Evolutionary conservation across 176 grass and related monocot species (phyloP).

Genomic region (Panicum miliaceum): DNA sequence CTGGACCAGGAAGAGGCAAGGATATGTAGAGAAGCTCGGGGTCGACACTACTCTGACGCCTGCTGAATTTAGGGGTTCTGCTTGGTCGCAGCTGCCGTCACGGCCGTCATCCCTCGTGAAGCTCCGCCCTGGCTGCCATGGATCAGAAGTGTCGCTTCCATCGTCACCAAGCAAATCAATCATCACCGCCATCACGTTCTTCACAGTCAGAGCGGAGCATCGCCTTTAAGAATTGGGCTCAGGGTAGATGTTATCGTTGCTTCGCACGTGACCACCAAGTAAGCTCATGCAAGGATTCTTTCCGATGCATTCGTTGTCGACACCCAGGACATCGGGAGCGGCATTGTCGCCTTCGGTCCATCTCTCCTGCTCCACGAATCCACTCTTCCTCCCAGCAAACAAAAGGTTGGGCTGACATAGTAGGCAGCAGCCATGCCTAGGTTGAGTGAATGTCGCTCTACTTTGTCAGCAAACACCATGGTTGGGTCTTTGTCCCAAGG

Average conservation of each 20-base stretch:
- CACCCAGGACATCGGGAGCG: neutral
- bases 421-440: neutral
- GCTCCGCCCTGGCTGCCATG: too few species aligned
- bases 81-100: too few species aligned
- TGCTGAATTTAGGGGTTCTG: too few species aligned
- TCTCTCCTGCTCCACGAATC: neutral
- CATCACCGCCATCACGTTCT: too few species aligned
- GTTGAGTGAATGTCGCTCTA: neutral
- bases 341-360: neutral
- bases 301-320: neutral
- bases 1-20: too few species aligned
- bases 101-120: too few species aligned
- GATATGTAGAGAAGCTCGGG: too few species aligned
- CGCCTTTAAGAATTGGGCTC: neutral
- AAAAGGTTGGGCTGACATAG: neutral
- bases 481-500: neutral
- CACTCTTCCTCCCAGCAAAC: neutral
- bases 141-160: too few species aligned
- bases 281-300: neutral
- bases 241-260: neutral
- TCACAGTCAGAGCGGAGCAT: neutral
- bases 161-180: too few species aligned
- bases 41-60: too few species aligned
- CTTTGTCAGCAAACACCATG: neutral
- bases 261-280: neutral